A percentile compares a stretch with the other conserved stretches of the same genome.
phyloP scores from a whole-genome alignment of 2,329 filamentous ascomycete genomes.

The Ilyonectria mors-panacis region DNA sequence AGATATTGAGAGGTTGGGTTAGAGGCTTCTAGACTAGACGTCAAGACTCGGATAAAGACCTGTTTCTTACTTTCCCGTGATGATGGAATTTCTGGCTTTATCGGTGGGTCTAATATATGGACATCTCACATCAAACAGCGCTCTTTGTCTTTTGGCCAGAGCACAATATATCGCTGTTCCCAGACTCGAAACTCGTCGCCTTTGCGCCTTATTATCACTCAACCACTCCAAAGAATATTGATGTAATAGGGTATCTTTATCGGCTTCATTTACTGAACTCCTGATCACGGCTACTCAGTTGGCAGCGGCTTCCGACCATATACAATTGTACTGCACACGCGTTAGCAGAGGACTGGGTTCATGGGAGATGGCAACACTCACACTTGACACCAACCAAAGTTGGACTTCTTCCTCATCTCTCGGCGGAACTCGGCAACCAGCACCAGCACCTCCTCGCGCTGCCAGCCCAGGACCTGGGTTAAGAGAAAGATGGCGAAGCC shows the following conservation, averaged over 20 bases:
- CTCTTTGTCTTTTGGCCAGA: not conserved
- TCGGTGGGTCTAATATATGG: not conserved
- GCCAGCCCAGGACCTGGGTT: constrained; percentile 50
- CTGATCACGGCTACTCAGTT: not conserved
- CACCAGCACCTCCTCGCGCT: constrained; percentile 44
- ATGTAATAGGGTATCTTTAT: too few species aligned
- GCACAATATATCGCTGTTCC: not conserved
- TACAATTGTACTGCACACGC: constrained; percentile 32
- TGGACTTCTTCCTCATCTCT: constrained; percentile 31
- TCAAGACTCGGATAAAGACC: not conserved
- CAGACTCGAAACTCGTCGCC: not conserved
- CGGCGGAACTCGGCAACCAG: constrained; percentile 42
- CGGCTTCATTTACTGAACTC: too few species aligned
- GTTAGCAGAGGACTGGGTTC: not conserved
- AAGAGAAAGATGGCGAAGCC: constrained; percentile 49
- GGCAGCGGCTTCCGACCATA: constrained; percentile 37
- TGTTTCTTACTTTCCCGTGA: not conserved
- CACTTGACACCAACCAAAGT: constrained; percentile 34
- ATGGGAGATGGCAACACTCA: constrained; percentile 15
- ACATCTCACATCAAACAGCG: not conserved
- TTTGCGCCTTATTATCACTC: not conserved
- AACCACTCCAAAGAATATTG: not conserved
- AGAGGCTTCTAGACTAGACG: not conserved
- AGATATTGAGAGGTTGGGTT: constrained; percentile 1
- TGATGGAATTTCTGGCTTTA: not conserved